These are phyloP conservation scores for Saccharomyces hybrid DNA, from an alignment of 1,139 yeast genomes.

Conservation along the genomic window DNA sequence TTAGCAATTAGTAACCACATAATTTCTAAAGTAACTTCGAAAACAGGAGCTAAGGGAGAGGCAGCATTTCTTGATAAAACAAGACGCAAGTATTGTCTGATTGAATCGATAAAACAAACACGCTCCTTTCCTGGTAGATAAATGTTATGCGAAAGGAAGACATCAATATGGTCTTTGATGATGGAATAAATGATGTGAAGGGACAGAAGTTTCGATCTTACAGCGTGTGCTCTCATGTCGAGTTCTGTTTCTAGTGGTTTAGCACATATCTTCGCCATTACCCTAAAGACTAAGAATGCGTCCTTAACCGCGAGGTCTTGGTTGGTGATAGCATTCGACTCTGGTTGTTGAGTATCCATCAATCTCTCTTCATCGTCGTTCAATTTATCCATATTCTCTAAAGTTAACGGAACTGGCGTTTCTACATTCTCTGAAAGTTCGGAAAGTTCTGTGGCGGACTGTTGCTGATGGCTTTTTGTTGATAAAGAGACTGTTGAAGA, in stretches of 20 bases:
- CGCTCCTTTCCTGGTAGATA: slow-evolving; percentile 53
- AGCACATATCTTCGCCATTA: slow-evolving; percentile 88
- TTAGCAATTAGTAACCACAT: slow-evolving; percentile 85
- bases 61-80: slow-evolving; percentile 89
- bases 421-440: neutral
- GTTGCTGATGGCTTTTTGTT: neutral
- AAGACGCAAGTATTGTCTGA: slow-evolving; percentile 77
- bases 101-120: slow-evolving; percentile 66
- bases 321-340: slow-evolving; percentile 39
- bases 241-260: slow-evolving; percentile 70
- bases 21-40: slow-evolving; percentile 85
- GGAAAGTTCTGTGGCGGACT: slow-evolving; percentile 1
- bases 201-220: slow-evolving; percentile 83
- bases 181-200: slow-evolving; percentile 83
- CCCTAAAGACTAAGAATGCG: slow-evolving; percentile 86
- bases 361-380: slow-evolving; percentile 51
- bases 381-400: slow-evolving; percentile 49
- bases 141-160: slow-evolving; percentile 62
- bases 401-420: slow-evolving; percentile 40
- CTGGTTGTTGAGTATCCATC: slow-evolving; percentile 40
- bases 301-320: slow-evolving; percentile 74
- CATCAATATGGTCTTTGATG: slow-evolving; percentile 75
- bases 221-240: slow-evolving; percentile 87
- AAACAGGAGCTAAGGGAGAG: slow-evolving; percentile 84
- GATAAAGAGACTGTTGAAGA: slow-evolving; percentile 4